Conservation (phyloP, 2,329 filamentous ascomycete genomes). For the Alternaria dauci region DNA sequence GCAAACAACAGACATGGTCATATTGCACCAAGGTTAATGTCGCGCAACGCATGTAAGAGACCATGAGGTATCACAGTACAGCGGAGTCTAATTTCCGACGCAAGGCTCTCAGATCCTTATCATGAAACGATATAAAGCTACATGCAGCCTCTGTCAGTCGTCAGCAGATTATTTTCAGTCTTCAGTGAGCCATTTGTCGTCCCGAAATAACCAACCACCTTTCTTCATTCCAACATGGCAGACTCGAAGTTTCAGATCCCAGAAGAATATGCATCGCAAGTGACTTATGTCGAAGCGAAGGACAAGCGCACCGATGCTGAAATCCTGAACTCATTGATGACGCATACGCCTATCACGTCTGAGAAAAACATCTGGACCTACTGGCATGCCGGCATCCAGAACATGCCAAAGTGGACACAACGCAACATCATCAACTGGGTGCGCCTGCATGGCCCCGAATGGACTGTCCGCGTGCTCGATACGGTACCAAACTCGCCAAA, state of each 20-base stretch:
- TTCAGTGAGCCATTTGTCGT: background rate
- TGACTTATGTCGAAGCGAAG: conserved; percentile 23
- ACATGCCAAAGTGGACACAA: conserved; percentile 52
- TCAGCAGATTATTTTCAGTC: background rate
- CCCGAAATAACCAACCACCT: background rate
- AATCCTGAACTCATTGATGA: conserved; percentile 25
- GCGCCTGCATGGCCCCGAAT: conserved; percentile 49
- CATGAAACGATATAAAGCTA: background rate
- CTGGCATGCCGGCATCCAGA: conserved; percentile 49
- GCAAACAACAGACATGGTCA: background rate
- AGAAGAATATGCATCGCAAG: conserved; percentile 23
- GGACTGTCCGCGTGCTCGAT: conserved; percentile 56
- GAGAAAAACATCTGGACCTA: conserved; percentile 56
- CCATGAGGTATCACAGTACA: background rate
- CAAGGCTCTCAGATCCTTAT: background rate
- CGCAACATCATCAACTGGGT: conserved; percentile 55
- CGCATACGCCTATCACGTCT: conserved; percentile 40
- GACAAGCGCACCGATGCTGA: conserved; percentile 32
- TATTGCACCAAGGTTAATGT: background rate
- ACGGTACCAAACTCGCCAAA: conserved; percentile 49
- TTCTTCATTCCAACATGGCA: conserved; percentile 6
- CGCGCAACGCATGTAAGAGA: background rate
- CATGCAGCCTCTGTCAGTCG: background rate
- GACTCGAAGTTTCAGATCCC: conserved; percentile 16
- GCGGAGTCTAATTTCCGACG: background rate